These are phyloP conservation scores for Huntiella omanensis DNA, from an alignment of 2,329 filamentous ascomycete species.

Conservation along the genomic window DNA sequence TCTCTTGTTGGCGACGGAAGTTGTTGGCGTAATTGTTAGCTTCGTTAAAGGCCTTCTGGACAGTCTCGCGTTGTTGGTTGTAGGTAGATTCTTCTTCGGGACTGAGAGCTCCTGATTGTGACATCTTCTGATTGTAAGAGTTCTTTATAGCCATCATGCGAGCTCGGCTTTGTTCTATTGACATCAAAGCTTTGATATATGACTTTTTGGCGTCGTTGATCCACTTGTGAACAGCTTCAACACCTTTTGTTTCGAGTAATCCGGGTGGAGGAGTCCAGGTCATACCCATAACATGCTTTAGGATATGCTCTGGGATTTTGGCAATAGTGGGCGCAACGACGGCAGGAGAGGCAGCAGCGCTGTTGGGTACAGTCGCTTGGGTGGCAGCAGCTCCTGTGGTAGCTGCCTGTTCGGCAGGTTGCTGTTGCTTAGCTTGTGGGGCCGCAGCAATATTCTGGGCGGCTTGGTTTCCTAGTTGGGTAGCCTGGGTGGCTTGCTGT, in stretches of 20 bases:
- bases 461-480: constrained; percentile 13
- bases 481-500: not conserved
- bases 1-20: constrained; percentile 27
- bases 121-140: constrained; percentile 21
- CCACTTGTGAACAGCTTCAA: constrained; percentile 28
- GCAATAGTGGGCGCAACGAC: constrained; percentile 14
- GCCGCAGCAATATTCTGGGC: constrained; percentile 12
- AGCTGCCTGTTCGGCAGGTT: not conserved
- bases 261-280: constrained; percentile 26
- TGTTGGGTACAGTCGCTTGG: constrained; percentile 12
- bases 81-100: constrained; percentile 29
- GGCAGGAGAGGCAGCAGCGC: constrained; percentile 11
- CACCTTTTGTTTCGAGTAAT: constrained; percentile 23
- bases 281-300: constrained; percentile 29
- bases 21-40: constrained; percentile 29
- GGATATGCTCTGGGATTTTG: constrained; percentile 25
- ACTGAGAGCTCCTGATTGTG: constrained; percentile 24
- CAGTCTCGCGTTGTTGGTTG: constrained; percentile 24
- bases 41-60: constrained; percentile 27
- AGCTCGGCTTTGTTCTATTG: constrained; percentile 28
- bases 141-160: constrained; percentile 25
- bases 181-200: constrained; percentile 28
- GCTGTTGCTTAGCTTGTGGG: constrained; percentile 7
- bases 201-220: constrained; percentile 26
- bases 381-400: constrained; percentile 7